A percentile compares a stretch with the other conserved stretches of the same genome.
phyloP scores from a whole-genome alignment of 768 basidiomycete species.

The Serendipita sp. region DNA sequence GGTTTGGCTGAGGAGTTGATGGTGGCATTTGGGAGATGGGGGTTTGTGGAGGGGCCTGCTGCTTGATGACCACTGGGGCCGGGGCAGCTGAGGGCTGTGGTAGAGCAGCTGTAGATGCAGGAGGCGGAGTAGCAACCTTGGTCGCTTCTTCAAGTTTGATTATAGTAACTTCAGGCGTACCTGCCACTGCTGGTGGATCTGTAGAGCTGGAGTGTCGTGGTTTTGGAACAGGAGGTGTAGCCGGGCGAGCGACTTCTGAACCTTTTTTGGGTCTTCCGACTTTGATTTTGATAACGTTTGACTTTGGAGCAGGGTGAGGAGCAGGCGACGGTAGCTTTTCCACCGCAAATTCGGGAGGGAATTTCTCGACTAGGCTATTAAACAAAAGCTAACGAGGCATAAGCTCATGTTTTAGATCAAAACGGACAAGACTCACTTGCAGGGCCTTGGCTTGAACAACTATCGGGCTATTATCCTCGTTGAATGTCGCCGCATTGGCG shows the following conservation, averaged over 20 bases:
- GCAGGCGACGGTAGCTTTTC: conserved; percentile 8
- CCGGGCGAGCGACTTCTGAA: conserved; percentile 7
- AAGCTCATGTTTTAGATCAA: background rate
- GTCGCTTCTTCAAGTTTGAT: background rate
- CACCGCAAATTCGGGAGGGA: conserved; percentile 41
- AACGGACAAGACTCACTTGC: conserved; percentile 28
- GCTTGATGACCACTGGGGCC: conserved; percentile 4
- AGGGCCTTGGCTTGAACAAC: conserved; percentile 64
- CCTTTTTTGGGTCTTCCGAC: conserved; percentile 12
- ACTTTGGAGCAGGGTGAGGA: conserved; percentile 9
- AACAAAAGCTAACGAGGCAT: conserved; percentile 6
- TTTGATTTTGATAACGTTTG: conserved; percentile 12
- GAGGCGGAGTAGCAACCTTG: background rate
- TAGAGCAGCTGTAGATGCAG: conserved; percentile 12
- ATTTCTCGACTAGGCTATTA: conserved; percentile 61
- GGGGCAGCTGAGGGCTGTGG: conserved; percentile 18
- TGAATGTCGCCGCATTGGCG: conserved; percentile 76
- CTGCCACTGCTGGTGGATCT: background rate
- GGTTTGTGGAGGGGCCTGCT: conserved; percentile 10
- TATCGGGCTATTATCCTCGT: conserved; percentile 67
- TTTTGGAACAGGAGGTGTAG: background rate
- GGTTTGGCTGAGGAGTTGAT: conserved; percentile 4
- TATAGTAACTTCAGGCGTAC: background rate
- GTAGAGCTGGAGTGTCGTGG: background rate
- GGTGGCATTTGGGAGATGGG: conserved; percentile 29